Evolutionary conservation across 2,329 filamentous ascomycete species (phyloP), one percentile per base, ranked within the genome.

Genomic region (Sclerotinia spermophila): DNA sequence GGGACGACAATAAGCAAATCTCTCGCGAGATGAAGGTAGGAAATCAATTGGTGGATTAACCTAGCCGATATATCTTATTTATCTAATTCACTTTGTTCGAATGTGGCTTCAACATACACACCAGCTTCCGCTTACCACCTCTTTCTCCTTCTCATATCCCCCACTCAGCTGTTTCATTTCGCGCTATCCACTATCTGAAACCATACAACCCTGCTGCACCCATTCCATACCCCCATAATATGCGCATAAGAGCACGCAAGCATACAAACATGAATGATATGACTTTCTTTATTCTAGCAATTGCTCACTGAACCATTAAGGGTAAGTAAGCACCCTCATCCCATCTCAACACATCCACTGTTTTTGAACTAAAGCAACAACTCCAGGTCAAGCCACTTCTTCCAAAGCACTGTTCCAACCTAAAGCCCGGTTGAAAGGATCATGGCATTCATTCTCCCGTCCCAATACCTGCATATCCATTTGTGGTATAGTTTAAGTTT

Each of bases 401-500:
- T 27, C 44, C 45, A 30, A 53, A 38, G 61, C 45, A n/a, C 48
- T n/a, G 24, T 65, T 53, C 27, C 61, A 53, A 53, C 24, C 44
- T 21, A 27, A 64, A 53, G 61, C 24, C 2, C 2, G 19, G n/a
- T 53, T 21, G 61, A 53, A 65, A 27, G 45, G 44, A 51, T 53
- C 33, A 65, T 53, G 45, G 38, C n/a, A 51, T 65, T 53, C 15
- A 21, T 65, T 24, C 24, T 21, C n/a, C 62, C 62, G 55, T 66
- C 48, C 45, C 48, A 40, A 66, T 53, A 27, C 45, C 48, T 66
- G 45, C 33, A 66, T 24, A 38, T 53, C 45, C 45, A 42, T 66
- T 66, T n/a, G 45, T 66, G 62, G 48, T 66, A 66, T 53, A 53
- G 62, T 66, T 53, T 66, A 40, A 53, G n/a, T 66, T 53, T 66